Evolutionary conservation across 345 rosid species (phyloP).

Genomic region (Moricandia arvensis): DNA sequence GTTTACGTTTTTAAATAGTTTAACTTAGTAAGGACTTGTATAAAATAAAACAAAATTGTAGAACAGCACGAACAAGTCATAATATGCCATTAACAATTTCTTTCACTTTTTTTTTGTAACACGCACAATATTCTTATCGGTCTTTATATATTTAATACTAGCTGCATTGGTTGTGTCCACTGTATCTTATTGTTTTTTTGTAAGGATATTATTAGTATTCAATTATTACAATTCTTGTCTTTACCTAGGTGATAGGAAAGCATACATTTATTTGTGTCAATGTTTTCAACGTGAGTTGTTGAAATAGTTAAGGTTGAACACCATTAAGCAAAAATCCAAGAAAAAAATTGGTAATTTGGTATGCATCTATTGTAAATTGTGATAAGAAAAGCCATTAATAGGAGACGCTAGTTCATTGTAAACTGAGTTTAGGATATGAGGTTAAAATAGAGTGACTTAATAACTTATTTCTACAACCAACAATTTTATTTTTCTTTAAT

Average conservation of each 20-base stretch:
- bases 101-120: too few relatives aligned
- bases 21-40: too few relatives aligned
- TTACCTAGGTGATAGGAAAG: constrained; percentile 20
- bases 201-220: not conserved
- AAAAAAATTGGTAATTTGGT: not conserved
- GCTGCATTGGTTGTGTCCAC: not conserved
- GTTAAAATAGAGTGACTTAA: too few relatives aligned
- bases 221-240: not conserved
- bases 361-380: too few relatives aligned
- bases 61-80: constrained; percentile 21
- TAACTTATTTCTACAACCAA: too few relatives aligned
- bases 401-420: too few relatives aligned
- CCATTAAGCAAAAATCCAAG: not conserved
- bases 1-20: too few relatives aligned
- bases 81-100: constrained; percentile 27
- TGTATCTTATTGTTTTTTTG: not conserved
- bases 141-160: constrained; percentile 5
- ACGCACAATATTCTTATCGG: not conserved
- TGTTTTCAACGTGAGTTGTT: constrained; percentile 18
- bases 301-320: constrained; percentile 11
- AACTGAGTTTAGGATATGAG: too few relatives aligned
- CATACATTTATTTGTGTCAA: constrained; percentile 4
- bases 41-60: too few relatives aligned
- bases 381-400: too few relatives aligned
- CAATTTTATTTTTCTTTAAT: too few relatives aligned